Base-by-base conservation (phyloP, 1,139 yeast species). In the Barnettozyma hawaiiensis region DNA sequence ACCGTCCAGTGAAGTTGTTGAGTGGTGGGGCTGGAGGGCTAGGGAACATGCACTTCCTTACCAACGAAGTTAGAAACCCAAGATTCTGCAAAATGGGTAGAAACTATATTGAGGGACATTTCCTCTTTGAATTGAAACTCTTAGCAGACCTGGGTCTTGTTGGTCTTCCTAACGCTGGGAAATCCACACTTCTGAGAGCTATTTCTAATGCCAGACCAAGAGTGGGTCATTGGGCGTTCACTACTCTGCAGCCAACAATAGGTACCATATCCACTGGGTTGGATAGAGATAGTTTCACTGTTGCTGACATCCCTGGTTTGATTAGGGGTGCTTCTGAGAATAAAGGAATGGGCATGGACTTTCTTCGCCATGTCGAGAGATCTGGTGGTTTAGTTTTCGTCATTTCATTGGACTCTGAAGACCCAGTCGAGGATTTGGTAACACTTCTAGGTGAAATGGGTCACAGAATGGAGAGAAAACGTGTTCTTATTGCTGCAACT, bases 271-370 rank as follows among this genome's bases (percentile, higher is more conserved):
- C 73, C 40, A 65, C 80, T 28, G 75, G 82, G 1, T 74, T 83
- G 5, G 86, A 24, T 35, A 16, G 45, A 82, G 48, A 74, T 75
- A 48, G 78, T 76, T 9, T 82, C 59, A 86, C 97, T 0, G 97
- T 92, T 1, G 97, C 97, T 1, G 98, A 92, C 66, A 92, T 92
- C 47, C 98, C 98, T 0, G 98, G 98, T 11, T 85, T 92, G 42
- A 85, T 92, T 44, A 73, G 78, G 57, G 97, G 95, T 9, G 97
- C 98, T 0, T 71, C 79, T 2, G 69, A 80, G 34, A 85, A 90
- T 57, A 81, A 75, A 58, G 98, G 98, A 2, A 83, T 92, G 86
- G 98, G 98, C 0, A 71, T 87, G 39, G 97, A 89, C 50, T 92
- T 92, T 61, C 65, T 92, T 49, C 72, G 97, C 46, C 98, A 92